Base-by-base conservation (phyloP, 805 yeast genomes). In the Hanseniaspora lindneri region DNA sequence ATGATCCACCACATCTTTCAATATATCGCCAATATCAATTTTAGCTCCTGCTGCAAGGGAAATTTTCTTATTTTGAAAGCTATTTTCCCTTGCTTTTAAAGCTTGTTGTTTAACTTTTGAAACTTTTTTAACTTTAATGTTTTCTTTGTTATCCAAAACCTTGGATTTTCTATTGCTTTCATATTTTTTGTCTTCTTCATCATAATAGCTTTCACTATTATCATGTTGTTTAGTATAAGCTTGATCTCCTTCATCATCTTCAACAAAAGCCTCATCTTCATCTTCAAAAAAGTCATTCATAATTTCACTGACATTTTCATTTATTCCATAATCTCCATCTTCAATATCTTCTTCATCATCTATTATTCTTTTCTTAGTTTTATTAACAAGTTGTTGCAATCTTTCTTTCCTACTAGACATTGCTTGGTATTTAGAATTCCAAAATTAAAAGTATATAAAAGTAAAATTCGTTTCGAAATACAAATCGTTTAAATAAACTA, bases 41-140 rank as follows among this genome's bases (percentile, higher is more conserved):
- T 53, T 53, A 14, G 28, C 53, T 5, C 44, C 47, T 54, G 60
- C 66, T 5, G 66, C 62, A 21, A 74, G 73, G 1, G 73, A 69
- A 3, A 72, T 66, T 14, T 56, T 63, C 61, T 47, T 40, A 57
- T 41, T 13, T 54, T 61, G 58, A 57, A 54, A 56, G 1, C 36
- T 30, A 6, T 30, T 25, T 30, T 39, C 27, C 27, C 33, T 46
- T 17, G 49, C 51, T 9, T 35, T 35, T 21, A 46, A 5, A 4
- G 37, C 34, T 11, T 35, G 25, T 9, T 11, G 14, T 21, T 35
- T 35, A 20, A 27, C 39, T 13, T 11, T 6, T 13, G 39, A 35
- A 20, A 17, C n/a, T 21, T 35, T 35, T 13, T 35, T 35, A 14
- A 8, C 16, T 21, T 20, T 21, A 8, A 35, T 7, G 4, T 20